Evolutionary conservation across 768 basidiomycete genomes (phyloP).

Genomic region (Amanita polypyramis): DNA sequence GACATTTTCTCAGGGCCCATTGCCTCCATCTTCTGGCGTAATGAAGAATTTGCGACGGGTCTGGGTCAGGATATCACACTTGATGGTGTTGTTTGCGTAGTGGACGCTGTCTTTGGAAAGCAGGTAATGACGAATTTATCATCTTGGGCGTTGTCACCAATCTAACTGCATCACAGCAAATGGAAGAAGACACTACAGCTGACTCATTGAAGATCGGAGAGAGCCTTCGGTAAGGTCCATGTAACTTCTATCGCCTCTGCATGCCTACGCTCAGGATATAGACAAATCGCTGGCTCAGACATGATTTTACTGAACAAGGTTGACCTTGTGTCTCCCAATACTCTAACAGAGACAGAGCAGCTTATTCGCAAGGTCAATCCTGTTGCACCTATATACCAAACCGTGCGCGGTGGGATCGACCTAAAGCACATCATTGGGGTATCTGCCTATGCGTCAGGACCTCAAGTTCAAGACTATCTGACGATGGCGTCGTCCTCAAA

Average conservation of each 20-base stretch:
- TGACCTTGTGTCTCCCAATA: constrained; percentile 51
- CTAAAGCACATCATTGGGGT: constrained; percentile 71
- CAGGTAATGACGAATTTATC: constrained; percentile 15
- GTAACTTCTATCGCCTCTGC: background rate
- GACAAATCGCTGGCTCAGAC: constrained; percentile 91
- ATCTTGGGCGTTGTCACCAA: constrained; percentile 5
- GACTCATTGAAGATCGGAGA: constrained; percentile 50
- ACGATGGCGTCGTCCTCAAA: constrained; percentile 5
- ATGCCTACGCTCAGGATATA: constrained; percentile 19
- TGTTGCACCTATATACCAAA: constrained; percentile 61
- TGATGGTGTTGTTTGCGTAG: constrained; percentile 89
- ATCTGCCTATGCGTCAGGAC: constrained; percentile 47
- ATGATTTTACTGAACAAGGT: constrained; percentile 88
- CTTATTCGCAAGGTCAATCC: constrained; percentile 73
- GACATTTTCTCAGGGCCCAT: constrained; percentile 50
- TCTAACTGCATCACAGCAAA: constrained; percentile 49
- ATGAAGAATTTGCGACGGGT: constrained; percentile 68
- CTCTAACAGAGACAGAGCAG: constrained; percentile 39
- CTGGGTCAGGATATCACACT: constrained; percentile 61
- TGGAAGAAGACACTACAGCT: constrained; percentile 62
- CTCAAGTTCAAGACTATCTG: background rate
- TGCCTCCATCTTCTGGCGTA: constrained; percentile 80
- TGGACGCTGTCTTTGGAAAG: constrained; percentile 77
- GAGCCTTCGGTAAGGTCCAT: constrained; percentile 54
- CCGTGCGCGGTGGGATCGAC: constrained; percentile 63